A percentile compares a stretch with the other conserved stretches of the same genome.
Conservation (phyloP, 306 rosid genomes). For the Cicer bijugum region DNA sequence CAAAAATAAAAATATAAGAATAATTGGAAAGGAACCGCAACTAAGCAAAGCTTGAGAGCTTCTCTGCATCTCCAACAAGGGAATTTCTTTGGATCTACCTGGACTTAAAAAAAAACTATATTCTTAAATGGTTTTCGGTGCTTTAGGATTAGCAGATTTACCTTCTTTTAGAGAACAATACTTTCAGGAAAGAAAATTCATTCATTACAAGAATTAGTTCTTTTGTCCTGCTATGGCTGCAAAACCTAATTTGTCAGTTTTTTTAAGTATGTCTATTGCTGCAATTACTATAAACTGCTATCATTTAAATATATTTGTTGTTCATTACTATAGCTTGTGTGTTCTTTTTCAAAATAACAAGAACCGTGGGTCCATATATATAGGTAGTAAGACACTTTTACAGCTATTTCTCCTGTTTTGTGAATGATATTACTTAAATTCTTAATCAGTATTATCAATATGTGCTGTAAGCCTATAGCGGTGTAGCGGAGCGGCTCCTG, state of each 20-base stretch:
- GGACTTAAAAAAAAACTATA: neutral
- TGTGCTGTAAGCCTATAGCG: too few species aligned
- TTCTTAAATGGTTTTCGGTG: conserved; percentile 25
- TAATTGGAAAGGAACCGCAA: neutral
- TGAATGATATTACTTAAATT: neutral
- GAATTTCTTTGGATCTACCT: conserved; percentile 8
- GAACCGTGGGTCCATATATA: neutral
- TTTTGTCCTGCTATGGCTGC: neutral
- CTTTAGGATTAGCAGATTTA: conserved; percentile 4
- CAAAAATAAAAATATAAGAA: conserved; percentile 7
- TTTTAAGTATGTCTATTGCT: conserved; percentile 20
- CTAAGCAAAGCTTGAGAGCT: conserved; percentile 13
- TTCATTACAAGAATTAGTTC: conserved; percentile 4
- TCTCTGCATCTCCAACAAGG: conserved; percentile 14
- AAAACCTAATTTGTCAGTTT: conserved; percentile 13
- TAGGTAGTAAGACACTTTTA: neutral
- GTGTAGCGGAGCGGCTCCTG: too few species aligned
- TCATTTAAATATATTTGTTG: neutral
- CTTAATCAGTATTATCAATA: too few species aligned
- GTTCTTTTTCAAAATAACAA: neutral
- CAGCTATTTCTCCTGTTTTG: conserved; percentile 1
- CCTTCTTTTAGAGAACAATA: conserved; percentile 3
- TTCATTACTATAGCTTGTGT: neutral
- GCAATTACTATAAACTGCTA: neutral
- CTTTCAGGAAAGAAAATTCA: conserved; percentile 10